phyloP scores from a whole-genome alignment of 2,329 filamentous ascomycete genomes.

The Phialemoniopsis sp. region DNA sequence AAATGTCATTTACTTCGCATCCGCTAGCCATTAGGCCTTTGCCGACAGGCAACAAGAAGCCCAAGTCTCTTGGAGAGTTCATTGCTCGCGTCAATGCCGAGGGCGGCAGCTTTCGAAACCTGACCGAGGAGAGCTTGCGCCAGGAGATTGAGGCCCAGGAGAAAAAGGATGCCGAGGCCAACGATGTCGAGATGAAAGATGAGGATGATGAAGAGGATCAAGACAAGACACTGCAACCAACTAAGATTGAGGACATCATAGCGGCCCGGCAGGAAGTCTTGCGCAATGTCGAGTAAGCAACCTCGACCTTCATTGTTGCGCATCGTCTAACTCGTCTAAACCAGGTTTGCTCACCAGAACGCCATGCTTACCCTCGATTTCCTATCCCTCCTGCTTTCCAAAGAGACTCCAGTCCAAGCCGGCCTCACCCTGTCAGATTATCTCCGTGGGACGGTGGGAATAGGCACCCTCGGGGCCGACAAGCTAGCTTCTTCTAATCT shows the following conservation, averaged over 20 bases:
- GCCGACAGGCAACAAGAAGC: conserved; percentile 52
- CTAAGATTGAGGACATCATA: conserved; percentile 34
- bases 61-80: conserved; percentile 64
- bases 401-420: conserved; percentile 69
- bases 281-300: conserved; percentile 50
- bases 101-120: conserved; percentile 74
- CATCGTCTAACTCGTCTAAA: background rate
- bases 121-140: conserved; percentile 70
- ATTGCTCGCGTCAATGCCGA: conserved; percentile 76
- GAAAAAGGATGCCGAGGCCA: conserved; percentile 24
- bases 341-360: conserved; percentile 49
- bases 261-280: conserved; percentile 55
- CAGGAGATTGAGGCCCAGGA: conserved; percentile 58
- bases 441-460: conserved; percentile 67
- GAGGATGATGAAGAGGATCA: conserved; percentile 37
- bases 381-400: conserved; percentile 78
- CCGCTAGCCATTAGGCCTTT: conserved; percentile 59
- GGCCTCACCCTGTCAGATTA: conserved; percentile 65
- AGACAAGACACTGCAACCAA: conserved; percentile 24
- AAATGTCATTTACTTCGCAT: conserved; percentile 17
- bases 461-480: conserved; percentile 70
- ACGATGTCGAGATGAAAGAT: conserved; percentile 40
- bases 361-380: conserved; percentile 74
- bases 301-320: background rate
- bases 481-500: conserved; percentile 58